A percentile compares a stretch with the other conserved stretches of the same genome.
Conservation (phyloP, 148 eudicot species). For the Amaranthus hypochondriacus region DNA sequence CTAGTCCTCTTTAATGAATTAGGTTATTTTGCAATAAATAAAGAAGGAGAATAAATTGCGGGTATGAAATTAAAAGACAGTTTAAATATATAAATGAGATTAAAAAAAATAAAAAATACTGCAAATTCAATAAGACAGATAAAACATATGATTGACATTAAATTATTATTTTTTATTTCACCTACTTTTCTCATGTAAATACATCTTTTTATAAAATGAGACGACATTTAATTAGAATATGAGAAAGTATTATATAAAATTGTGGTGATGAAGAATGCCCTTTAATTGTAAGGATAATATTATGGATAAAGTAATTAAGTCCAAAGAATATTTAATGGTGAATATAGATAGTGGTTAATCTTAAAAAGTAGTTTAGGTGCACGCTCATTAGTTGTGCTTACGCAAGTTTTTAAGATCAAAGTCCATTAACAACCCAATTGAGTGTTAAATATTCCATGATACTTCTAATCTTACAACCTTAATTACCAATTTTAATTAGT, state of each 20-base stretch:
- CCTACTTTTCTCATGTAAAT: too few relatives aligned
- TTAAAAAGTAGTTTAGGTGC: conserved; percentile 9
- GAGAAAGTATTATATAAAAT: neutral
- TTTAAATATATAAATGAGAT: too few relatives aligned
- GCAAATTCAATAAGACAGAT: too few relatives aligned
- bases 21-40: too few relatives aligned
- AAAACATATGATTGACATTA: too few relatives aligned
- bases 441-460: conserved; percentile 11
- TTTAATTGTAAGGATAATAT: conserved; percentile 13
- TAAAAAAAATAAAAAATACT: too few relatives aligned
- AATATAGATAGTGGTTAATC: conserved; percentile 4
- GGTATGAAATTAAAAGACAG: too few relatives aligned
- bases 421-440: conserved; percentile 21
- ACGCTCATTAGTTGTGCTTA: conserved; percentile 16
- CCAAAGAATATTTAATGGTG: conserved; percentile 13
- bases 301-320: conserved; percentile 9
- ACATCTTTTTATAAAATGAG: too few relatives aligned
- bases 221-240: too few relatives aligned
- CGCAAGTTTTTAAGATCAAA: conserved; percentile 17
- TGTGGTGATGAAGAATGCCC: neutral
- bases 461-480: conserved; percentile 1
- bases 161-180: too few relatives aligned
- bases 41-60: too few relatives aligned
- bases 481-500: conserved; percentile 6
- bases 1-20: too few relatives aligned